Conservation (phyloP, 2,329 filamentous ascomycete species). For the Fusarium sp. region DNA sequence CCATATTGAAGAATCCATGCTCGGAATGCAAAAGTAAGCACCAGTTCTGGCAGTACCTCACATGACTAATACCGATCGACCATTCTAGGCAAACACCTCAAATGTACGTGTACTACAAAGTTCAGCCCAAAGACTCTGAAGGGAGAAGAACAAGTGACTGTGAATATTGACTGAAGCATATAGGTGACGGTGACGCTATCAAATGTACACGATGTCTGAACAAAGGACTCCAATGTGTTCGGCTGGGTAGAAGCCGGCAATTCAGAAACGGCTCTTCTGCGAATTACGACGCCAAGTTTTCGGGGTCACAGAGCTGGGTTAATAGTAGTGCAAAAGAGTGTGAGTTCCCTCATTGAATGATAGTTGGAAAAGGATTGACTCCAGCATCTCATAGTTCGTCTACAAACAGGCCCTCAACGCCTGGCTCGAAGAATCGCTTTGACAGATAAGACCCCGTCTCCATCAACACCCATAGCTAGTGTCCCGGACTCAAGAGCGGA, state of each 20-base stretch:
- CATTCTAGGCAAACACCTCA: constrained; percentile 40
- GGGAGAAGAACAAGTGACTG: fast-evolving
- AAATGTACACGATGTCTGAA: constrained; percentile 25
- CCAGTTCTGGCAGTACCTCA: fast-evolving
- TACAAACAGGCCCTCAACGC: constrained; percentile 32
- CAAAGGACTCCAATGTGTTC: constrained; percentile 33
- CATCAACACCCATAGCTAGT: no score
- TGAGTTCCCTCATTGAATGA: fast-evolving
- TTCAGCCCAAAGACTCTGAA: fast-evolving
- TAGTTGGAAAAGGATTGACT: fast-evolving
- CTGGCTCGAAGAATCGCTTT: constrained; percentile 23
- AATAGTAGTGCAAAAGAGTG: constrained; percentile 43
- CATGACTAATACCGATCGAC: background rate
- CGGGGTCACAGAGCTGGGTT: constrained; percentile 38
- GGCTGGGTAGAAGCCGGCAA: constrained; percentile 10
- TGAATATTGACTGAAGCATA: no score
- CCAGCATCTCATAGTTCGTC: constrained; percentile 7
- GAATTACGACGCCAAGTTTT: constrained; percentile 45
- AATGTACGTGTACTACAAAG: constrained; percentile 24
- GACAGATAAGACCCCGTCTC: fast-evolving
- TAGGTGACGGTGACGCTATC: constrained; percentile 25
- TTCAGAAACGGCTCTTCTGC: constrained; percentile 42
- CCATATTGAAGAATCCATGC: constrained; percentile 32
- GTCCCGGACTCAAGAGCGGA: no score
- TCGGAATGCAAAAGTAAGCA: constrained; percentile 37